A percentile compares a stretch with the other conserved stretches of the same genome.
These are phyloP conservation scores for Globisporangium radiosum DNA, from an alignment of 352 stramenopile species.

Conservation along the genomic window DNA sequence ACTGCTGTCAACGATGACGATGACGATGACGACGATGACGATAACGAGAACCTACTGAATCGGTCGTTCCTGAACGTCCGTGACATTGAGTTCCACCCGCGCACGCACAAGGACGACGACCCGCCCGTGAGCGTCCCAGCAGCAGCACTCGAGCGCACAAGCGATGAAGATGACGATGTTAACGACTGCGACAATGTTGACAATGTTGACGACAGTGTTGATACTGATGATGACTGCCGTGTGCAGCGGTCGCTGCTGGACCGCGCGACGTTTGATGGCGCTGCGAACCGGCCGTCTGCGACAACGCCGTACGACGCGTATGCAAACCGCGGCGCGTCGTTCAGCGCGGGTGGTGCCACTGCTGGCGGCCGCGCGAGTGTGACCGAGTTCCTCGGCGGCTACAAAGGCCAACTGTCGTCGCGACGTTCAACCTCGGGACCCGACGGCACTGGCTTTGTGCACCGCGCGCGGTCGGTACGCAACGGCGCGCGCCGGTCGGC, in stretches of 20 bases:
- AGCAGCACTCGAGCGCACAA: constrained; percentile 1
- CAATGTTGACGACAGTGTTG: constrained; percentile 11
- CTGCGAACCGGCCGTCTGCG: background rate
- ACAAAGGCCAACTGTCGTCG: constrained; percentile 40
- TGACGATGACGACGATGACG: constrained; percentile 35
- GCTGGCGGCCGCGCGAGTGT: constrained; percentile 42
- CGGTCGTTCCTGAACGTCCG: constrained; percentile 46
- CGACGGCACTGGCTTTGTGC: constrained; percentile 26
- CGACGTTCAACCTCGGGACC: constrained; percentile 19
- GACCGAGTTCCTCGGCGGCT: constrained; percentile 61
- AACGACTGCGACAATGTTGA: constrained; percentile 13
- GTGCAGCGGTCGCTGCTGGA: background rate
- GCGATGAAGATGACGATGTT: constrained; percentile 13
- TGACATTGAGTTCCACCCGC: constrained; percentile 36
- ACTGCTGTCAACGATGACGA: constrained; percentile 4
- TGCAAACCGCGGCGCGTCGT: background rate
- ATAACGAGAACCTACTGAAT: constrained; percentile 38
- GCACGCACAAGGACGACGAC: constrained; percentile 8
- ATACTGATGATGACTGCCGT: too few relatives aligned
- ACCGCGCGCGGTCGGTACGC: constrained; percentile 34
- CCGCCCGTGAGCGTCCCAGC: constrained; percentile 10
- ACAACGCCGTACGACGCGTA: background rate
- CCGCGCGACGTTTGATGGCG: constrained; percentile 8
- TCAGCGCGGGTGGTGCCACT: constrained; percentile 17
- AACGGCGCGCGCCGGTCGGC: constrained; percentile 31